A percentile compares a stretch with the other conserved stretches of the same genome.
phyloP scores from a whole-genome alignment of 2,329 filamentous ascomycete species.

The Sporothrix globosa region DNA sequence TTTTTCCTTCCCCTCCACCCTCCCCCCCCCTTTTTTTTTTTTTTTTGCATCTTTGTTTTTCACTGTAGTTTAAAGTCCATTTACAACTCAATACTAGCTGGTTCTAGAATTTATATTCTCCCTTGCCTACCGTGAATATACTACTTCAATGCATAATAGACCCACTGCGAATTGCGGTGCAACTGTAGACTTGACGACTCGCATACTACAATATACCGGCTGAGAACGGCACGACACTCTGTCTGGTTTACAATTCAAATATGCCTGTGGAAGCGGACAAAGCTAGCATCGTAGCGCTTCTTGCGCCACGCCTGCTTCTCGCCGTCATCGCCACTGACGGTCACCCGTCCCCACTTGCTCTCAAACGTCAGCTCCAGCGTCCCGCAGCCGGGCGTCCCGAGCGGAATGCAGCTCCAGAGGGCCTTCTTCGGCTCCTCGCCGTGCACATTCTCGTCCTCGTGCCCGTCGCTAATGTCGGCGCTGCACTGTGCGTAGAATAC shows the following conservation, averaged over 20 bases:
- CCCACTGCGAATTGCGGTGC: no score
- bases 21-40: background rate
- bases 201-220: no score
- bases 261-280: no score
- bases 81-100: no score
- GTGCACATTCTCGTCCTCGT: slow-evolving; percentile 1
- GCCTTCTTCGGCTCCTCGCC: background rate
- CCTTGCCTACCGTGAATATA: no score
- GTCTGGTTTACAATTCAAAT: no score
- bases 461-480: background rate
- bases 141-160: no score
- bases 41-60: background rate
- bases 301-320: slow-evolving; percentile 7
- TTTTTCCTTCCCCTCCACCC: background rate
- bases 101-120: no score
- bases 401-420: slow-evolving; percentile 6
- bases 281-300: background rate
- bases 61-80: background rate
- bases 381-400: background rate
- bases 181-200: no score
- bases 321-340: background rate
- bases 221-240: no score
- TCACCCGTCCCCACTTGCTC: background rate
- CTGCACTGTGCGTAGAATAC: slow-evolving; percentile 5
- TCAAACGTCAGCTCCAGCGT: background rate